Conservation (phyloP, 768 basidiomycete genomes). For the Suillus lakei region DNA sequence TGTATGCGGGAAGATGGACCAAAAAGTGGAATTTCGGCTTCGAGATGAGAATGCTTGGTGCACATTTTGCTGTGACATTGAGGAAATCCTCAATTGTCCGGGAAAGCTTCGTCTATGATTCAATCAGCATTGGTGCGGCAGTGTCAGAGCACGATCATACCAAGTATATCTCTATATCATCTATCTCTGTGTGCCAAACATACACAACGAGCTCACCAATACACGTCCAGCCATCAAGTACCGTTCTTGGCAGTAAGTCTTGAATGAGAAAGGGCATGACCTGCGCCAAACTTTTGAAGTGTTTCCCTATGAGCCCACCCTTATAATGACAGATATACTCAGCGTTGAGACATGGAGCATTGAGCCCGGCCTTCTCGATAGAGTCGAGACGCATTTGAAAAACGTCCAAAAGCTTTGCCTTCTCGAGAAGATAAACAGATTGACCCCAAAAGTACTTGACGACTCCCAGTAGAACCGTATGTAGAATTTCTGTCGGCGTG, state of each 20-base stretch:
- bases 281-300: slow-evolving; percentile 37
- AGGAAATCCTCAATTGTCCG: slow-evolving; percentile 29
- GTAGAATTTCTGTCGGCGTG: slow-evolving; percentile 38
- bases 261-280: slow-evolving; percentile 35
- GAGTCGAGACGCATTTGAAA: slow-evolving; percentile 34
- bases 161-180: slow-evolving; percentile 40
- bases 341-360: slow-evolving; percentile 26
- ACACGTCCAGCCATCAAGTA: slow-evolving; percentile 35
- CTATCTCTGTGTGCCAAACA: slow-evolving; percentile 48
- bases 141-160: neutral
- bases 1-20: slow-evolving; percentile 33
- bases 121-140: neutral
- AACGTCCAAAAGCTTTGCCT: slow-evolving; percentile 15
- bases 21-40: slow-evolving; percentile 40
- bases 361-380: slow-evolving; percentile 26
- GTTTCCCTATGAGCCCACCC: slow-evolving; percentile 35
- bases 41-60: slow-evolving; percentile 26
- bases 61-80: slow-evolving; percentile 21
- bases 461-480: slow-evolving; percentile 38
- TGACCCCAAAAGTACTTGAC: slow-evolving; percentile 39
- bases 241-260: slow-evolving; percentile 29
- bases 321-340: slow-evolving; percentile 39
- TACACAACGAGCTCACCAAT: slow-evolving; percentile 41
- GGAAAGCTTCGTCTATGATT: slow-evolving; percentile 12
- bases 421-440: slow-evolving; percentile 25